Conservation (phyloP, 495 filamentous ascomycete genomes). For the Tuber indicum region DNA sequence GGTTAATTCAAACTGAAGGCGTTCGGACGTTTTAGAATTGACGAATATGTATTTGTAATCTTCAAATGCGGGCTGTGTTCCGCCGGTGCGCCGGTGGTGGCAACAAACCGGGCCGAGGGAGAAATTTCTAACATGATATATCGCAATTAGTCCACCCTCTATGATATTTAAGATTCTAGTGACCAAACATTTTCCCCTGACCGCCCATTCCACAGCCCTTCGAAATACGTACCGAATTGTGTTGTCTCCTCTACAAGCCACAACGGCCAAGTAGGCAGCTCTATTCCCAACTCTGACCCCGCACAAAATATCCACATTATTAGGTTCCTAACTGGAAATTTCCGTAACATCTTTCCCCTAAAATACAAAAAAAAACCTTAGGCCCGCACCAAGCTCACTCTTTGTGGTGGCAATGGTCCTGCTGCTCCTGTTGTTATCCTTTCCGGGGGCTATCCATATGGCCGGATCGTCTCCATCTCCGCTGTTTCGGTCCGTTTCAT, state of each 20-base stretch:
- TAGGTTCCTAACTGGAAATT: slow-evolving; percentile 39
- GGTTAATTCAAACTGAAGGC: slow-evolving; percentile 43
- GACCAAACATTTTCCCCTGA: background rate
- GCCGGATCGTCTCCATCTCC: slow-evolving; percentile 44
- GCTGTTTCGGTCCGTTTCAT: slow-evolving; percentile 42
- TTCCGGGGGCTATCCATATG: slow-evolving; percentile 43
- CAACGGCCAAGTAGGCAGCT: slow-evolving; percentile 39
- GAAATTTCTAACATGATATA: slow-evolving; percentile 42
- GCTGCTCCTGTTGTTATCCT: slow-evolving; percentile 20
- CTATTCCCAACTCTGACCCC: slow-evolving; percentile 37
- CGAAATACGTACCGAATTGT: slow-evolving; percentile 41
- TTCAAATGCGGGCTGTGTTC: slow-evolving; percentile 37
- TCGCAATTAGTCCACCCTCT: background rate
- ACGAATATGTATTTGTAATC: slow-evolving; percentile 41
- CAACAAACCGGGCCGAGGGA: slow-evolving; percentile 35
- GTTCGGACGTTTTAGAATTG: slow-evolving; percentile 44
- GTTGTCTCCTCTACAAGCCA: slow-evolving; percentile 43
- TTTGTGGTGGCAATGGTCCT: slow-evolving; percentile 44
- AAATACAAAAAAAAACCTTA: slow-evolving; percentile 43
- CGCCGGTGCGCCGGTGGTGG: slow-evolving; percentile 41
- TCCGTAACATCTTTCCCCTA: slow-evolving; percentile 39
- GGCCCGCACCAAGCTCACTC: slow-evolving; percentile 39
- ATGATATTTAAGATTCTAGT: background rate
- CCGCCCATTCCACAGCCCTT: background rate
- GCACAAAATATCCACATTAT: slow-evolving; percentile 45